Conservation (phyloP, 495 filamentous ascomycete species). For the Penicillium fimorum region DNA sequence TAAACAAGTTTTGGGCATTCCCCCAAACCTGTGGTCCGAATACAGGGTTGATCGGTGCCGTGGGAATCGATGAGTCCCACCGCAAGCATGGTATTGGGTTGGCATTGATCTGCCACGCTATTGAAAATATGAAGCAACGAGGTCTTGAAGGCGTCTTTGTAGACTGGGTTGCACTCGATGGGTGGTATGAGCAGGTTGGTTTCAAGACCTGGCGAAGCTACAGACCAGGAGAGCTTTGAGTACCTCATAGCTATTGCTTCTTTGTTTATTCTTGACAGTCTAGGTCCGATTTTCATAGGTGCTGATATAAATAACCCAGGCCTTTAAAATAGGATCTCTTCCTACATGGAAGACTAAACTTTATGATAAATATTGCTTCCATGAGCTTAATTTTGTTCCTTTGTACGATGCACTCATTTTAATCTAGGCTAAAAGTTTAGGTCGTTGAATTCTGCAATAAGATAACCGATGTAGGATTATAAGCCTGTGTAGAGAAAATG, state of each 20-base stretch:
- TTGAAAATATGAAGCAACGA: slow-evolving; percentile 49
- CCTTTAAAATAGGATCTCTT: neutral
- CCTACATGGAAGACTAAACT: neutral
- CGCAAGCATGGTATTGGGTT: slow-evolving; percentile 46
- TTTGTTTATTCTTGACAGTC: neutral
- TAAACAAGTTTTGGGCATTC: slow-evolving; percentile 46
- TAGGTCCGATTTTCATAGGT: neutral
- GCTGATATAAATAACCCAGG: neutral
- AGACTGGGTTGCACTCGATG: slow-evolving; percentile 50
- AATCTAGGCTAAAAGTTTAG: too few species aligned
- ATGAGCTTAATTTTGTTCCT: neutral
- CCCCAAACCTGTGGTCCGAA: slow-evolving; percentile 43
- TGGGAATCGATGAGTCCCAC: slow-evolving; percentile 44
- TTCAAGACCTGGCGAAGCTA: slow-evolving; percentile 48
- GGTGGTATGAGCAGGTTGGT: slow-evolving; percentile 51
- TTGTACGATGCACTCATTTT: neutral
- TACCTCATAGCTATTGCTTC: neutral
- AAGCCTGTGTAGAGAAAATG: too few species aligned
- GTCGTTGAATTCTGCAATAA: too few species aligned
- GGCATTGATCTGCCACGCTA: slow-evolving; percentile 46
- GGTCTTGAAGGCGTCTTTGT: slow-evolving; percentile 51
- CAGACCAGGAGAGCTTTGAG: slow-evolving; percentile 34
- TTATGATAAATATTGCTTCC: neutral
- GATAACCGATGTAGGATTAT: too few species aligned
- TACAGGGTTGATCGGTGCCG: slow-evolving; percentile 51